Conservation (phyloP, 768 basidiomycete genomes). For the Vishniacozyma victoriae region DNA sequence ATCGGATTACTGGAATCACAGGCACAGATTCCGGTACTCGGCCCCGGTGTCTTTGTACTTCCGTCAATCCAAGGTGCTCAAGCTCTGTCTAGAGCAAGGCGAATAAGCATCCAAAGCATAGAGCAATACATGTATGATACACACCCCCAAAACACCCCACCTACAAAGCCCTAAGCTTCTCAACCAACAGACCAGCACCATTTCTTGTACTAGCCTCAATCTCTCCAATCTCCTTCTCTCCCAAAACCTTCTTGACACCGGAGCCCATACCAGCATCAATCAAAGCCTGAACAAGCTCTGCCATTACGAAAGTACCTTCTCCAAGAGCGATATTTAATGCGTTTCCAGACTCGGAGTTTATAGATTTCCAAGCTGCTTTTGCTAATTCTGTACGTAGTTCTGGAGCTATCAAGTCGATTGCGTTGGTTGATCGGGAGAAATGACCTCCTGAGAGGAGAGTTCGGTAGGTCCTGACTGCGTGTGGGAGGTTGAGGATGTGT, state of each 20-base stretch:
- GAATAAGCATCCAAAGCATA: too few species aligned
- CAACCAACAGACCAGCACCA: slow-evolving; percentile 65
- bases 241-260: slow-evolving; percentile 45
- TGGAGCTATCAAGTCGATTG: slow-evolving; percentile 50
- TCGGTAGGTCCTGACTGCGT: slow-evolving; percentile 79
- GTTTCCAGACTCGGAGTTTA: slow-evolving; percentile 37
- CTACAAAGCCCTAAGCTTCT: slow-evolving; percentile 52
- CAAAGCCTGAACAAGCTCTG: slow-evolving; percentile 39
- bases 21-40: too few species aligned
- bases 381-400: slow-evolving; percentile 27
- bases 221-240: slow-evolving; percentile 50
- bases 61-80: too few species aligned
- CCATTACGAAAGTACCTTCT: slow-evolving; percentile 37
- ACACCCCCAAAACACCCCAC: too few species aligned
- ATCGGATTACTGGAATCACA: too few species aligned
- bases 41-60: too few species aligned
- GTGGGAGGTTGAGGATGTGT: slow-evolving; percentile 74
- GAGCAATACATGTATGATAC: too few species aligned
- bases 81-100: too few species aligned
- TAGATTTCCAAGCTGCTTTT: slow-evolving; percentile 27
- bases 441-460: slow-evolving; percentile 85
- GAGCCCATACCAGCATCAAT: slow-evolving; percentile 12
- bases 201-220: slow-evolving; percentile 59
- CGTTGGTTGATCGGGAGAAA: slow-evolving; percentile 60
- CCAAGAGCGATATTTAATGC: slow-evolving; percentile 32